Base-by-base conservation (phyloP, 495 filamentous ascomycete species). In the Penicillium cinerascens region DNA sequence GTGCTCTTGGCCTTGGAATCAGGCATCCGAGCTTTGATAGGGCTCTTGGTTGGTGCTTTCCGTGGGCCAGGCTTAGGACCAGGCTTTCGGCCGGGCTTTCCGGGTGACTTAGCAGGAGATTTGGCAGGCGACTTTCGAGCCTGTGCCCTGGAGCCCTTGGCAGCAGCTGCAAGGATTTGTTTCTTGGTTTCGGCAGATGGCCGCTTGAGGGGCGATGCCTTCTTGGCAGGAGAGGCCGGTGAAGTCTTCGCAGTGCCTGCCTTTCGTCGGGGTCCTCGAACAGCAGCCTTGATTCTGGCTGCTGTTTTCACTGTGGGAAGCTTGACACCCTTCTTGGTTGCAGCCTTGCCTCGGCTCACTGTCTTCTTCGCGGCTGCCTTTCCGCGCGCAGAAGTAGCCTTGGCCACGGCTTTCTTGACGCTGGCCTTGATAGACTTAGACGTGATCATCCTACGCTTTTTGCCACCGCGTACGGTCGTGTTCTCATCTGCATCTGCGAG, bases 171-270 rank as follows among this genome's bases (percentile, higher is more conserved):
- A 16, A 67, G 49, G 20, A 71, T 65, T 40, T 71, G 65, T 20
- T 62, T 58, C 52, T 70, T 71, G 25, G 71, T 70, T 33, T 61
- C 62, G 16, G 61, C 55, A n/a, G 68, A 70, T n/a, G 64, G 66
- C 3, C 65, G 64, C 29, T 65, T 72, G 27, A 67, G 58, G 35
- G 60, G 57, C 13, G 63, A 54, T 26, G 59, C 42, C 35, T 56
- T 53, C 45, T 55, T 58, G 8, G 43, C 40, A 17, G 60, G 44
- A 6, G 63, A 58, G 44, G 42, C 45, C 35, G 49, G 16, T 27
- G 45, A 42, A 45, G 55, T 36, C 43, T 63, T 69, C 5, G 60
- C 54, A 17, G 61, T 26, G 18, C 53, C 61, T 40, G 40, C 44
- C 49, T 52, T 61, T 17, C 25, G 41, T 26, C 25, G 47, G 13